phyloP scores from a whole-genome alignment of 225 moss, liverwort and hornwort species.

The Bryum argenteum region DNA sequence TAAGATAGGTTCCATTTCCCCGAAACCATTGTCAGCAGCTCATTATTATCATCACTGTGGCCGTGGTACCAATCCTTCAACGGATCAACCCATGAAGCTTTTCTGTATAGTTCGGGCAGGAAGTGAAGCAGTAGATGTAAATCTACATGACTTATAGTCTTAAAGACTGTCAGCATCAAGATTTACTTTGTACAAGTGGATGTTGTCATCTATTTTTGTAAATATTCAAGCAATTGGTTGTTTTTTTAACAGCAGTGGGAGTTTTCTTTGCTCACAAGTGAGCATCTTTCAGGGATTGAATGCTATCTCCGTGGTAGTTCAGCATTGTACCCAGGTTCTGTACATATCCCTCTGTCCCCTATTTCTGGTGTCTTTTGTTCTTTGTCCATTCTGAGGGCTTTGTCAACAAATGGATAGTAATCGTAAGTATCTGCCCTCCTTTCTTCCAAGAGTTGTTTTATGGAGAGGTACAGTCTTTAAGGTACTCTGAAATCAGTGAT shows the following conservation, averaged over 20 bases:
- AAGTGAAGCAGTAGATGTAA: constrained; percentile 46
- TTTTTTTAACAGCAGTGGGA: constrained; percentile 17
- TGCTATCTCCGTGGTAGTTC: neutral
- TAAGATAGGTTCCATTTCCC: constrained; percentile 27
- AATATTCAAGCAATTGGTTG: constrained; percentile 32
- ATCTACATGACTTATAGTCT: constrained; percentile 45
- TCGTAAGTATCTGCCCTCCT: no score
- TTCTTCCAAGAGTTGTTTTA: no score
- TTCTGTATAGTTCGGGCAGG: constrained; percentile 41
- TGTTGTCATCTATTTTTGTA: constrained; percentile 40
- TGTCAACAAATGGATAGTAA: no score
- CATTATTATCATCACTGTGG: constrained; percentile 35
- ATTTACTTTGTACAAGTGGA: constrained; percentile 47
- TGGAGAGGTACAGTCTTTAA: no score
- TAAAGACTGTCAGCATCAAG: constrained; percentile 46
- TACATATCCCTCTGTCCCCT: neutral
- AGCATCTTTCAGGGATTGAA: neutral
- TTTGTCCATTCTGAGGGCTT: neutral
- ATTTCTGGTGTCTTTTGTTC: neutral
- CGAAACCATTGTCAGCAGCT: constrained; percentile 29
- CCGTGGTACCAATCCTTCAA: constrained; percentile 31
- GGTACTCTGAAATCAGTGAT: no score
- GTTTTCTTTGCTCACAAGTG: neutral
- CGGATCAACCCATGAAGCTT: constrained; percentile 35
- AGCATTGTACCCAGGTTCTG: neutral